Conservation (phyloP, 495 filamentous ascomycete species). For the Chaetomium cochliodes region DNA sequence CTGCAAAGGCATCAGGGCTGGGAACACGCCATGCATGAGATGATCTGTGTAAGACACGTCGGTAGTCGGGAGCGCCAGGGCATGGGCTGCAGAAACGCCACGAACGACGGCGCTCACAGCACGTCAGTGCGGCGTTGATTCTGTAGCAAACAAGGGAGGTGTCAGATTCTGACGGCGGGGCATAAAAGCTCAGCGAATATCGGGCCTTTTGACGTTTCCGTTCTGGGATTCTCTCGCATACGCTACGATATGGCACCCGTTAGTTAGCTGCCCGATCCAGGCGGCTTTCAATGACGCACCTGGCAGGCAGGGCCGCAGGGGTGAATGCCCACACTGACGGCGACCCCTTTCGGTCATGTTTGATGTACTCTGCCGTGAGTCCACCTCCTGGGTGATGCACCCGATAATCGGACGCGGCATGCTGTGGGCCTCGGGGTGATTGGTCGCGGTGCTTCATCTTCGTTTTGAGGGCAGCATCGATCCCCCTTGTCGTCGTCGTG, state of each 20-base stretch:
- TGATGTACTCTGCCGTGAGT: constrained; percentile 1
- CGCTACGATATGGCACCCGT: constrained; percentile 10
- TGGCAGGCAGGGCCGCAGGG: not conserved
- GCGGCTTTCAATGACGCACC: not conserved
- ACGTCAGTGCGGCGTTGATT: not conserved
- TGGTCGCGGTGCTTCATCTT: not conserved
- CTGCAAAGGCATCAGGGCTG: not conserved
- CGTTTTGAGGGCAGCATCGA: not conserved
- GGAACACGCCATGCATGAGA: not conserved
- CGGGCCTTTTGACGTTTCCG: constrained; percentile 9
- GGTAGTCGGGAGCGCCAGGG: not conserved
- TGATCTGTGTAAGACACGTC: not conserved
- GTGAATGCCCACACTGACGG: not conserved
- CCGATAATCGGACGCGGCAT: not conserved
- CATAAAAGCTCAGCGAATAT: not conserved
- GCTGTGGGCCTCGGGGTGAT: not conserved
- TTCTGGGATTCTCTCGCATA: constrained; percentile 26
- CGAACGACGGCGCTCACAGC: not conserved
- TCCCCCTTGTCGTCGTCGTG: not conserved
- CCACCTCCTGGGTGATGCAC: not conserved
- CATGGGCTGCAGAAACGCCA: constrained; percentile 6
- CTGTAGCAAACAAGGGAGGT: constrained; percentile 22
- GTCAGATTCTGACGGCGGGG: not conserved
- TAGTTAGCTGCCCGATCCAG: not conserved
- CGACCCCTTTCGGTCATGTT: constrained; percentile 3